Conservation (phyloP, 768 basidiomycete species). For the Coprinopsis marcescibilis region DNA sequence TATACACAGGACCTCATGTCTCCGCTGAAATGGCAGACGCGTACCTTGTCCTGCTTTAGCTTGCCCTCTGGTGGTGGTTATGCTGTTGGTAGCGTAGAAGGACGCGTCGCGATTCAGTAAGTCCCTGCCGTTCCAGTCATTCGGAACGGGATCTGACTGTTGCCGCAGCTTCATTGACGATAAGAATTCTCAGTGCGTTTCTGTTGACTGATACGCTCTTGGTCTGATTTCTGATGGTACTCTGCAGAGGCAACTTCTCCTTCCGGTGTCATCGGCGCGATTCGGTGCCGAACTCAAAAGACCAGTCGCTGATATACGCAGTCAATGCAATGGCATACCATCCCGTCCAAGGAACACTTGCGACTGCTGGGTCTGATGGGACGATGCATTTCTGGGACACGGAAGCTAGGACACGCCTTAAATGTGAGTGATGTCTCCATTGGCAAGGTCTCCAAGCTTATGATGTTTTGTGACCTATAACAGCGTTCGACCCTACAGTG, state of each 20-base stretch:
- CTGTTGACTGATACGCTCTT: slow-evolving; percentile 14
- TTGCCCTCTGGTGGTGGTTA: slow-evolving; percentile 62
- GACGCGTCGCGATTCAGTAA: slow-evolving; percentile 93
- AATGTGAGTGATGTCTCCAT: slow-evolving; percentile 49
- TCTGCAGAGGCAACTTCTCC: background rate
- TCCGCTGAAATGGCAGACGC: slow-evolving; percentile 91
- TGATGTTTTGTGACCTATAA: background rate
- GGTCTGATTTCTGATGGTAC: background rate
- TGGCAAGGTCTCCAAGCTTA: slow-evolving; percentile 1
- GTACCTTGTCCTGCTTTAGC: slow-evolving; percentile 80
- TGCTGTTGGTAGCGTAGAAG: slow-evolving; percentile 82
- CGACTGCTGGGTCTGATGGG: slow-evolving; percentile 65
- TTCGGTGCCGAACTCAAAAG: background rate
- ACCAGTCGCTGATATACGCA: background rate
- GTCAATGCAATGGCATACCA: background rate
- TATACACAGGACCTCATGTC: slow-evolving; percentile 77
- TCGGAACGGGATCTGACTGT: slow-evolving; percentile 5
- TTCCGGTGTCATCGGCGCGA: background rate
- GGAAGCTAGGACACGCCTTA: slow-evolving; percentile 85
- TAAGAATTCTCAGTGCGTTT: slow-evolving; percentile 59
- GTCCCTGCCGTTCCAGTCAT: slow-evolving; percentile 25
- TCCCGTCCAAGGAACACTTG: background rate
- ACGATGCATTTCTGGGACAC: slow-evolving; percentile 95
- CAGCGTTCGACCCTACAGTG: slow-evolving; percentile 55
- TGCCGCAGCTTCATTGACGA: slow-evolving; percentile 76